Evolutionary conservation across 768 basidiomycete genomes (phyloP), one percentile per base, ranked within the genome.

Genomic region (Rhizopogon roseolus): DNA sequence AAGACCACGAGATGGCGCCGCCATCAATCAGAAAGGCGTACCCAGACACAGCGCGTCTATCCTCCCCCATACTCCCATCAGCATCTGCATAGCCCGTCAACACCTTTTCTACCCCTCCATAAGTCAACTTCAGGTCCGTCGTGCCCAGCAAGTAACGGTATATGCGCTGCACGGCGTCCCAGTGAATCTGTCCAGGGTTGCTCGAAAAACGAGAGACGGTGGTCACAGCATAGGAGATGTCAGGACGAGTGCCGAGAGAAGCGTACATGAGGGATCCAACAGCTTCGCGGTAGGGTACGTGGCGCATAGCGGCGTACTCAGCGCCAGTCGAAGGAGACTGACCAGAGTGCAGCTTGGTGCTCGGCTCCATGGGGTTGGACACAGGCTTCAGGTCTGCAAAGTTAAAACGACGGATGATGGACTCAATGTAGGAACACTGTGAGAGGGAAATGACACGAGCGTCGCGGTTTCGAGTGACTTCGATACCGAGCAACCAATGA

Each of bases 281-380:
- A 2, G 60, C 64, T 42, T 65, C 55, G 1, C 60, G 50, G 37
- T 70, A 73, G 1, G 59, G 68, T 16, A 66, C 49, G 5, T 68
- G 58, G 1, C 49, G 40, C 63, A 71, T 71, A 0, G 39, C 42
- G 0, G 62, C 58, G 8, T 56, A 49, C 1, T 67, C 65, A 11
- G 56, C 49, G 4, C 56, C 54, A 6, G 58, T 63, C 1, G 40
- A 28, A 0, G 61, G 70, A 11, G 53, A 71, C 46, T 60, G 66
- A 0, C 28, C 45, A 0, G 28, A 57, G 0, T 59, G 55, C 1
- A 73, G 61, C 5, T 58, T 63, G 0, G 63, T 29, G 46, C 57
- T 22, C n/a, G 62, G 54, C 29, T 73, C 71, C 66, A 74, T 70
- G 0, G 70, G 71, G 1, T 61, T 69, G 0, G 57, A 54, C 38